Base-by-base conservation (phyloP, 164 flowering plant species). In the Aristolochia contorta region DNA sequence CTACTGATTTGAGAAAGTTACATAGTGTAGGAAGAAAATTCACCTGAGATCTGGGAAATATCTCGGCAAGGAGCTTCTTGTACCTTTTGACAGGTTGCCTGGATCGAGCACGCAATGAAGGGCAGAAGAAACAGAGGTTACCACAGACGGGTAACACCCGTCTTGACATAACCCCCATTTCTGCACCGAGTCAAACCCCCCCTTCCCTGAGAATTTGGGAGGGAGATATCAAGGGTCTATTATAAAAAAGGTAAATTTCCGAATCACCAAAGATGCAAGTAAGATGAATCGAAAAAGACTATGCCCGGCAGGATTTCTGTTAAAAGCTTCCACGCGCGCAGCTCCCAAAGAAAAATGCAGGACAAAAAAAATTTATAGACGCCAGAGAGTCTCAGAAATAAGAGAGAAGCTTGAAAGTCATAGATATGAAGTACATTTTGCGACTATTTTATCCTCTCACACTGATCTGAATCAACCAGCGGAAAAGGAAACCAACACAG, bases 91-190 rank as follows among this genome's bases (percentile, higher is more conserved):
- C 94, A 0, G 96, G 96, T 71, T 86, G 96, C 56, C 96, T 74
- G 7, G 96, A 89, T 67, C 96, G 75, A 13, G 96, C 94, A 47
- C 96, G 79, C 83, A 89, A 14, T 0, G 94, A 79, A 21, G 96
- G 96, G 65, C 96, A 89, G 72, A 84, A 72, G 77, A 74, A 78
- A 72, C 96, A 89, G 71, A 89, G 74, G 79, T 72, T 86, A 33
- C 91, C 86, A 58, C 96, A 89, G 65, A 60, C 89, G 41, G 96
- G 96, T 58, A 89, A 65, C 33, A 89, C 89, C 78, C 79, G 77
- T 70, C 96, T 80, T 13, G 96, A 89, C 78, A 89, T 75, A 59
- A 86, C 86, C 77, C 96, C 96, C 96, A 89, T 89, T 70, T 56
- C 66, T 30, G 25, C 27, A 56, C 47, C 57, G 47, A 47, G 41